phyloP scores from a whole-genome alignment of 78 protist species.

The Bodo saltans region DNA sequence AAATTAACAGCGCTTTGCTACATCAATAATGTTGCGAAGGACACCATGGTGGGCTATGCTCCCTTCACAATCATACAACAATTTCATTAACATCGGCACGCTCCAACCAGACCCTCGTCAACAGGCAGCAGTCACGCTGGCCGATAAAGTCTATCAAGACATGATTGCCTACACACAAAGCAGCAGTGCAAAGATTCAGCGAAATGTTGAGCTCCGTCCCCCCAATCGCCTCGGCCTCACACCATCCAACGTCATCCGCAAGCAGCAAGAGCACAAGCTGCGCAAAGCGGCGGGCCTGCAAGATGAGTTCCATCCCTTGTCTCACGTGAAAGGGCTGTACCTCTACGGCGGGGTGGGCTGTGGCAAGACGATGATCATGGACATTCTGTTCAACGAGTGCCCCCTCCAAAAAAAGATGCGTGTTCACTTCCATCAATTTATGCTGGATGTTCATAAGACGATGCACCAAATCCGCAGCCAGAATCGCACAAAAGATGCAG shows the following conservation, averaged over 20 bases:
- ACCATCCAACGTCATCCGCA: not conserved
- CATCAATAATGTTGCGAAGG: no score
- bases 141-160: not conserved
- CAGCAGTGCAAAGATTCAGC: not conserved
- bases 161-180: not conserved
- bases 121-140: not conserved
- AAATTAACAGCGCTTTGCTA: no score
- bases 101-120: not conserved
- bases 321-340: constrained; percentile 58
- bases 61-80: no score
- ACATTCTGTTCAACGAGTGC: constrained; percentile 60
- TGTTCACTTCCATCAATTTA: constrained; percentile 82
- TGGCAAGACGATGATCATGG: constrained; percentile 88
- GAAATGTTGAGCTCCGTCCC: not conserved
- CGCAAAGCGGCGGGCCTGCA: not conserved
- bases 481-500: not conserved
- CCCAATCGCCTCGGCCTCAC: not conserved
- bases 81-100: not conserved
- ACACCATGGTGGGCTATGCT: no score
- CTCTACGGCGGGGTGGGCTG: constrained; percentile 81
- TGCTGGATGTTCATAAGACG: constrained; percentile 77
- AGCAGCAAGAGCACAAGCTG: not conserved
- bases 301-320: not conserved
- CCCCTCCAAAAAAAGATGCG: constrained; percentile 50
- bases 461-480: constrained; percentile 29